phyloP scores from a whole-genome alignment of 352 stramenopile genomes.

The Phytopythium boreale region DNA sequence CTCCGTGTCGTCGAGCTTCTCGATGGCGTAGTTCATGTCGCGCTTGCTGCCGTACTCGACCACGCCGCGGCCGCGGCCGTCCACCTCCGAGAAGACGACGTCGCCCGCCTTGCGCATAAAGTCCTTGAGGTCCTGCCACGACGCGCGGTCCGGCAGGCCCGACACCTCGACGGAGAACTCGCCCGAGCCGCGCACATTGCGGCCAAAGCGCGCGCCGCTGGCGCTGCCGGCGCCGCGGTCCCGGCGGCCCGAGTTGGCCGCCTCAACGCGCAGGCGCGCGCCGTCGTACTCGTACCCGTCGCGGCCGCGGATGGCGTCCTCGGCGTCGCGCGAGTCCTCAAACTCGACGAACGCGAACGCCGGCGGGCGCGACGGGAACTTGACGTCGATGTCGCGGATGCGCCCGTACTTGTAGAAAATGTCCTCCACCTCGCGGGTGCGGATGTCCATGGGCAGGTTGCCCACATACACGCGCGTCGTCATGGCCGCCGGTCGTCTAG shows the following conservation, averaged over 20 bases:
- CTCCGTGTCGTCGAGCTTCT: slow-evolving; percentile 63
- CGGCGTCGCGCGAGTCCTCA: slow-evolving; percentile 60
- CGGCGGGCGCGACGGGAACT: slow-evolving; percentile 57
- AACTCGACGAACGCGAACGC: slow-evolving; percentile 78
- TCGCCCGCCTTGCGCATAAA: slow-evolving; percentile 64
- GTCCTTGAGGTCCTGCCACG: slow-evolving; percentile 71
- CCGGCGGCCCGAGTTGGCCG: slow-evolving; percentile 34
- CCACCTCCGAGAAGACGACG: slow-evolving; percentile 66
- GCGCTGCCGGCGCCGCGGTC: slow-evolving; percentile 15
- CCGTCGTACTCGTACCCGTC: slow-evolving; percentile 63
- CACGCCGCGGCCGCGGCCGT: slow-evolving; percentile 56
- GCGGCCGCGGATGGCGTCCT: slow-evolving; percentile 53
- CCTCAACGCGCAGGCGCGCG: slow-evolving; percentile 51
- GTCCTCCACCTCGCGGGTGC: slow-evolving; percentile 70
- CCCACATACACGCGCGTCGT: slow-evolving; percentile 60
- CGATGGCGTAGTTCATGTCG: slow-evolving; percentile 69
- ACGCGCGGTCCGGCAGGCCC: slow-evolving; percentile 50
- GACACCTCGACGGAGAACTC: slow-evolving; percentile 56
- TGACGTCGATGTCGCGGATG: slow-evolving; percentile 64
- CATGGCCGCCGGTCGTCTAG: slow-evolving; percentile 14
- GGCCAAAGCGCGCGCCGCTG: slow-evolving; percentile 20
- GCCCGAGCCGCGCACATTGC: slow-evolving; percentile 51
- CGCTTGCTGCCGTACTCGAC: slow-evolving; percentile 69
- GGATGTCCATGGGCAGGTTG: slow-evolving; percentile 73
- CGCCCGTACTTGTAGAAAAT: slow-evolving; percentile 75